Evolutionary conservation across 129 eudicot genomes (phyloP).

Genomic region (Cynara cardunculus): DNA sequence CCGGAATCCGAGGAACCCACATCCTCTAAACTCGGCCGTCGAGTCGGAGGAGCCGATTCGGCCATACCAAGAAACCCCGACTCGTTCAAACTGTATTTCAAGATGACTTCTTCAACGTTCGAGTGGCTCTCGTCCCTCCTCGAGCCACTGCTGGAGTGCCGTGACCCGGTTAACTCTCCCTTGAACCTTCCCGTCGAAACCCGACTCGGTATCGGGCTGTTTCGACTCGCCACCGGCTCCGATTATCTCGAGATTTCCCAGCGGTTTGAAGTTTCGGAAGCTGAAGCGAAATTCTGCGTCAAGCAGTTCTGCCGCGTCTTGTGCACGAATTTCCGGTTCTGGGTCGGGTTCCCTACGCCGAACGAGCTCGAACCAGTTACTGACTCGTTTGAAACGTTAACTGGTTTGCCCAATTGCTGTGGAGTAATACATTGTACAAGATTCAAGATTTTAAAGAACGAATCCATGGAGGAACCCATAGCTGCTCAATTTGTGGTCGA

Average conservation of each 20-base stretch:
- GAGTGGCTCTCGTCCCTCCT: constrained; percentile 77
- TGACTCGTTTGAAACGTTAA: constrained; percentile 35
- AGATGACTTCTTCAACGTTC: constrained; percentile 63
- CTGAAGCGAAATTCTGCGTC: constrained; percentile 54
- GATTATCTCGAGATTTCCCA: constrained; percentile 45
- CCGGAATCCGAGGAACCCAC: constrained; percentile 19
- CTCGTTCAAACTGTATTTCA: constrained; percentile 47
- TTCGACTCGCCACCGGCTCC: constrained; percentile 62
- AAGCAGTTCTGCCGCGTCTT: constrained; percentile 78
- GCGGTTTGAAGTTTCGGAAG: constrained; percentile 56
- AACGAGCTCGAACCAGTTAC: constrained; percentile 46
- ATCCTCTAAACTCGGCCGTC: constrained; percentile 8
- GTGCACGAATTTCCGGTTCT: constrained; percentile 76
- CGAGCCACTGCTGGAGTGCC: constrained; percentile 86
- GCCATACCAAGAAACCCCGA: constrained; percentile 49
- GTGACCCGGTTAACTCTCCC: constrained; percentile 73
- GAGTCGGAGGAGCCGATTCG: constrained; percentile 30
- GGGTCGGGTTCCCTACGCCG: constrained; percentile 72
- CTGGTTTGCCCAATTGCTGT: constrained; percentile 81
- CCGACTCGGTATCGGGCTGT: constrained; percentile 69
- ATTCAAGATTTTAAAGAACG: constrained; percentile 28
- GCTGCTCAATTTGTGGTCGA: constrained; percentile 77
- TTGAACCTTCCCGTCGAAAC: constrained; percentile 53
- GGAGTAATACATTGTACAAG: constrained; percentile 54
- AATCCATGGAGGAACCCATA: constrained; percentile 16